Evolutionary conservation across 805 yeast genomes (phyloP).

Genomic region (Clavispora santaluciae): DNA sequence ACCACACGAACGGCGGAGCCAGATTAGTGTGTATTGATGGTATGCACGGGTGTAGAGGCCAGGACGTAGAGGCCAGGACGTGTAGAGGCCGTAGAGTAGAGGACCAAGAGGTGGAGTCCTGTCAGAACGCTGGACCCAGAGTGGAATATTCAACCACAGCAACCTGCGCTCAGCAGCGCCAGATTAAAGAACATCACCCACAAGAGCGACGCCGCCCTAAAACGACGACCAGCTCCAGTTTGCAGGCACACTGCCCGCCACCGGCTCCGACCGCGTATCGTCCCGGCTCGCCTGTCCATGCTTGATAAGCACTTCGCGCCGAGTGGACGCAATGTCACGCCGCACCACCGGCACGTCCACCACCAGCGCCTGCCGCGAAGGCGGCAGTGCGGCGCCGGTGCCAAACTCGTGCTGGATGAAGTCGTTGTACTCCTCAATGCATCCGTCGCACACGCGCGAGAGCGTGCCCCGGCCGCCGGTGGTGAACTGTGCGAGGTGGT

Average conservation of each 20-base stretch:
- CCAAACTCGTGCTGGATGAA: conserved; percentile 42
- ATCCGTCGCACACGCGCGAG: conserved; percentile 65
- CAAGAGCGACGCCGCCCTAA: conserved; percentile 18
- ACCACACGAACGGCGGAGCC: background rate
- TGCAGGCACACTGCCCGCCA: conserved; percentile 55
- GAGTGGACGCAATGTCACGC: background rate
- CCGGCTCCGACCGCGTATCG: conserved; percentile 36
- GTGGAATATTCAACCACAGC: background rate
- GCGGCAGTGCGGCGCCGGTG: conserved; percentile 12
- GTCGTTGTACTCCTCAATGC: conserved; percentile 58
- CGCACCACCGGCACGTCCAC: background rate
- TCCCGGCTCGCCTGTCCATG: conserved; percentile 7
- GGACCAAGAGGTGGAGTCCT: background rate
- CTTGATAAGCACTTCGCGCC: conserved; percentile 10
- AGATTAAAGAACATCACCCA: background rate
- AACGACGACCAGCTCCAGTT: conserved; percentile 82
- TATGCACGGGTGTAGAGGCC: background rate
- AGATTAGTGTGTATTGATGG: too few species aligned
- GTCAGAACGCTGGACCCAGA: too few species aligned
- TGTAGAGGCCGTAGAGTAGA: background rate
- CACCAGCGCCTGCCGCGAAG: conserved; percentile 4
- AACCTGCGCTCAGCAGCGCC: background rate
- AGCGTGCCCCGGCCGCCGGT: conserved; percentile 65
- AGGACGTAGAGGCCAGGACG: background rate
- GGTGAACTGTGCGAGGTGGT: conserved; percentile 57